Base-by-base conservation (phyloP, 306 rosid species). In the Vigna reflexopilosa region DNA sequence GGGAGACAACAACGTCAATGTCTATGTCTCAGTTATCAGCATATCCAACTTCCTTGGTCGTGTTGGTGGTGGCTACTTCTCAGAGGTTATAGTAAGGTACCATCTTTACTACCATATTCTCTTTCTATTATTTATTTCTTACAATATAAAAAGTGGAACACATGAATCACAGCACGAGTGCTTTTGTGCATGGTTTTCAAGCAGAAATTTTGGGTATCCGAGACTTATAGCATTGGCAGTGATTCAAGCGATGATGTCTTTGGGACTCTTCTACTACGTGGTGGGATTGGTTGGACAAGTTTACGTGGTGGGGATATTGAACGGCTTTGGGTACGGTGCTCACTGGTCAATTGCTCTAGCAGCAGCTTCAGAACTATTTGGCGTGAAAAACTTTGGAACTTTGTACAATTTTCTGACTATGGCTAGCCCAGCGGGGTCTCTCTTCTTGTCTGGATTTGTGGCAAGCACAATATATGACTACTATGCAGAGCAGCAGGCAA, bases 21-120 rank as follows among this genome's bases (percentile, higher is more conserved):
- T 92, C 11, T 94, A 86, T 30, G 86, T 94, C 7, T 92, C 98
- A 38, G 61, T 90, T 86, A 84, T 94, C 80, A 94, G 98, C 77
- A 83, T 94, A 67, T 94, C 93, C 77, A 94, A 94, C 86, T 94
- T 92, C 87, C 94, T 94, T 2, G 97, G 98, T 67, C 98, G 96
- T 26, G 92, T 94, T 40, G 97, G 91, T 28, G 96, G 94, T 0
- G 97, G 98, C 67, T 94, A 81, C 83, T 86, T 92, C 82, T 94
- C 97, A 2, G 97, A 94, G 85, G 59, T 92, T 70, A 72, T 92
- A 57, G 87, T 87, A 68, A 94, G 98, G 97, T 93, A 47, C 40
- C 6, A 55, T 28, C 19, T 72, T 40, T 51, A 3, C 70, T 24
- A 26, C 28, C 34, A 70, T 28, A 20, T 20, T 7, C 9, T 49